Evolutionary conservation across 2,329 filamentous ascomycete species (phyloP).

Genomic region (Penicillium paneum): DNA sequence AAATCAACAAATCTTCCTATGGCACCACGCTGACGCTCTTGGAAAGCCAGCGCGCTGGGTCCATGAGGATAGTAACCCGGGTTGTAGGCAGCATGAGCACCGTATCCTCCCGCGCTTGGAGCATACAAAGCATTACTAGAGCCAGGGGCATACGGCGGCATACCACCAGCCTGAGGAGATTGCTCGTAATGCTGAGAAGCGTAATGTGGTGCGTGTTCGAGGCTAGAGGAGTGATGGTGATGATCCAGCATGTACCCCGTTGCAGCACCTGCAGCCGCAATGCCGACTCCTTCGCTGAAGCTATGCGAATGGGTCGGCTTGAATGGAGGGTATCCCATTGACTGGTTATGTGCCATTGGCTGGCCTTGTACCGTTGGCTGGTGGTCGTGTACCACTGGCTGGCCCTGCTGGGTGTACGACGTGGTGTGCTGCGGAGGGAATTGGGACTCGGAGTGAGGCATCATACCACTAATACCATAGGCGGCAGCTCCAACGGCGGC

Average conservation of each 20-base stretch:
- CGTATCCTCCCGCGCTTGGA: conserved; percentile 37
- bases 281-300: conserved; percentile 35
- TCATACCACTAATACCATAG: conserved; percentile 41
- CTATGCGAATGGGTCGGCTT: conserved; percentile 34
- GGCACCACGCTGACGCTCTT: conserved; percentile 55
- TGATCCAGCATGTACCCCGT: conserved; percentile 42
- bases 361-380: background rate
- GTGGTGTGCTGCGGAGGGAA: conserved; percentile 11
- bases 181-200: conserved; percentile 32
- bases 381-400: background rate
- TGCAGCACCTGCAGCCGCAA: conserved; percentile 41
- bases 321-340: conserved; percentile 3
- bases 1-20: conserved; percentile 57
- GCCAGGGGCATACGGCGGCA: conserved; percentile 10
- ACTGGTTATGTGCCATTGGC: background rate
- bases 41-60: conserved; percentile 44
- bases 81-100: conserved; percentile 31
- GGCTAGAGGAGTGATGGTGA: conserved; percentile 32
- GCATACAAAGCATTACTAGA: conserved; percentile 46
- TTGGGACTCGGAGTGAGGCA: conserved; percentile 23
- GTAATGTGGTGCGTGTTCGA: conserved; percentile 30
- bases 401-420: conserved; percentile 14
- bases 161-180: conserved; percentile 17
- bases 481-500: conserved; percentile 37
- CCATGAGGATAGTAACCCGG: conserved; percentile 33